Percentiles rank a stretch among this genome's conserved stretches.
phyloP scores from a whole-genome alignment of 176 grass and related monocot genomes.

The Rhynchospora pubera region DNA sequence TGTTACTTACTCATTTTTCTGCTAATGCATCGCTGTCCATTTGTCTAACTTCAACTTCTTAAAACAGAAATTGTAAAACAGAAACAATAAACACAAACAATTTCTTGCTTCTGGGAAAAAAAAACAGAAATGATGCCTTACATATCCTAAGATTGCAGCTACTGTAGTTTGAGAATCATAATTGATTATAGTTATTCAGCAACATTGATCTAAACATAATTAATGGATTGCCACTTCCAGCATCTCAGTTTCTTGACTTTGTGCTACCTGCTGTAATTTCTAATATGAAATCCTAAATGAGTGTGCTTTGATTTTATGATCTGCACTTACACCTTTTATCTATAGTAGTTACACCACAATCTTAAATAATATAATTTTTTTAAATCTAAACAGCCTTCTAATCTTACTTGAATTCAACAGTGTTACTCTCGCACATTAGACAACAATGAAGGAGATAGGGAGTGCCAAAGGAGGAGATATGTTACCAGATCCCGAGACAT shows the following conservation, averaged over 20 bases:
- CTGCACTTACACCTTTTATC: no score
- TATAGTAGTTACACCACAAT: no score
- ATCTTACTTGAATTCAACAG: no score
- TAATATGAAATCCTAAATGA: neutral
- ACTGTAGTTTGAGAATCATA: neutral
- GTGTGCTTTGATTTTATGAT: neutral
- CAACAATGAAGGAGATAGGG: neutral
- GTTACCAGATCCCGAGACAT: slow-evolving; percentile 12
- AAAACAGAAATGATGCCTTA: no score
- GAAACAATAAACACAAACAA: no score
- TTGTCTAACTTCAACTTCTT: no score
- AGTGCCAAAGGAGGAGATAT: neutral
- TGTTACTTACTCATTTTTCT: no score
- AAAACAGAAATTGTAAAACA: no score
- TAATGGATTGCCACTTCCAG: neutral
- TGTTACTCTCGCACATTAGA: neutral
- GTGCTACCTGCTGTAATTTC: neutral
- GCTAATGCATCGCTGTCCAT: no score
- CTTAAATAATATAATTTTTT: no score
- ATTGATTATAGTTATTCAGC: neutral
- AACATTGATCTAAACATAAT: neutral
- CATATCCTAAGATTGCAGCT: neutral
- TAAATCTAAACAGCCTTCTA: no score
- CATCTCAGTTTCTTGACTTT: neutral
- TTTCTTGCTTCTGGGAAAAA: no score